Evolutionary conservation across 2,329 filamentous ascomycete species (phyloP).

Genomic region (Macrophomina phaseolina): DNA sequence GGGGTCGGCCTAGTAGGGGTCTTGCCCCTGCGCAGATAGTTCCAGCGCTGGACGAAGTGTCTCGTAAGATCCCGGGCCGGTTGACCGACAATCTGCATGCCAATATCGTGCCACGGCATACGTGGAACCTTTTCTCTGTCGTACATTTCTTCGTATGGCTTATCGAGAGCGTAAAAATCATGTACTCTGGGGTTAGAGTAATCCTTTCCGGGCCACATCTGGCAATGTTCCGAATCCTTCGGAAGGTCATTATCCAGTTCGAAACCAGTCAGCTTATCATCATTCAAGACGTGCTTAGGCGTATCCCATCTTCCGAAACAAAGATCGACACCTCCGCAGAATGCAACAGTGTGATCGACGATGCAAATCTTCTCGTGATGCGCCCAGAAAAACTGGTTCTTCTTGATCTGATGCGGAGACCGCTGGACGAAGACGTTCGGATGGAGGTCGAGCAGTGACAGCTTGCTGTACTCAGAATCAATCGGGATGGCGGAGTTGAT

Average conservation of each 20-base stretch:
- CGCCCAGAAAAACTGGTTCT: slow-evolving; percentile 99
- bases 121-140: slow-evolving; percentile 84
- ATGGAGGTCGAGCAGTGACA: slow-evolving; percentile 90
- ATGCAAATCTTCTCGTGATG: slow-evolving; percentile 99
- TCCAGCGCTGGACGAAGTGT: slow-evolving; percentile 98
- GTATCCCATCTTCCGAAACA: slow-evolving; percentile 98
- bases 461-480: slow-evolving; percentile 98
- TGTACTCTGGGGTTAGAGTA: slow-evolving; percentile 96
- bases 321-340: slow-evolving; percentile 92
- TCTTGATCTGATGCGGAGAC: slow-evolving; percentile 96
- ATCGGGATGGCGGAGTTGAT: slow-evolving; percentile 97
- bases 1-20: slow-evolving; percentile 93
- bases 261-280: slow-evolving; percentile 95
- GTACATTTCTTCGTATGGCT: slow-evolving; percentile 99
- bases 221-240: slow-evolving; percentile 91
- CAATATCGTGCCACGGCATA: slow-evolving; percentile 99
- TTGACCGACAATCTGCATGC: slow-evolving; percentile 97
- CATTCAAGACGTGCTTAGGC: slow-evolving; percentile 85
- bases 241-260: slow-evolving; percentile 70
- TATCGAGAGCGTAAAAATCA: slow-evolving; percentile 90
- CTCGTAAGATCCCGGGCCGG: slow-evolving; percentile 91
- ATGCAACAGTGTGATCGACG: slow-evolving; percentile 93
- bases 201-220: slow-evolving; percentile 96
- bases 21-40: slow-evolving; percentile 89
- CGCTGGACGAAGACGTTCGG: slow-evolving; percentile 96